Evolutionary conservation across 352 stramenopile genomes (phyloP), one percentile per base, ranked within the genome.

Genomic region (Pseudoperonospora humuli): DNA sequence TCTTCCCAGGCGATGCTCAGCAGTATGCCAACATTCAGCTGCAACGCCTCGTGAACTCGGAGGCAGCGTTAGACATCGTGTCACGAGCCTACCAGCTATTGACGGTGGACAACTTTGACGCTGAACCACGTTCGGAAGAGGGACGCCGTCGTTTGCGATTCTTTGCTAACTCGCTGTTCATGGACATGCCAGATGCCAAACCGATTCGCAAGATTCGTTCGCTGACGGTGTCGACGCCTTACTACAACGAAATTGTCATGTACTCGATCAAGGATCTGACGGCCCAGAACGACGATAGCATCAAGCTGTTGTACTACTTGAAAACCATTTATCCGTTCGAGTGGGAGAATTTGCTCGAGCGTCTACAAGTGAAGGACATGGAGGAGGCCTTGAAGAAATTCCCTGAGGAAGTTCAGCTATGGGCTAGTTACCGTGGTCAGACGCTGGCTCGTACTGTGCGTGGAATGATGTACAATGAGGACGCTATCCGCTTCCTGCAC

Each of bases 301-400:
- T 99, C 36, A 98, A 95, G 27, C 86, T 96, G 13, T 58, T 99
- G 46, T 95, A 98, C 26, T 99, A 99, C 53, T 61, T 96, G 47
- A 74, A 91, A 50, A 93, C 81, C 2, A 92, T 93, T 18, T 89
- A 93, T 36, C 78, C 76, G 5, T 86, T 84, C 38, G 81, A 93
- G 54, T 93, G 75, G 73, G 71, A 87, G 33, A 93, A 93, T 45
- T 43, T 93, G 32, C 54, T 93, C 0, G 81, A 93, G 39, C 73
- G 81, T 18, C 39, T 93, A 7, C 58, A 79, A 32, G 63, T 54
- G 0, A 91, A 91, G 57, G 81, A 93, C 28, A 84, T 89, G 72
- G 65, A 89, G 7, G 79, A 91, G 43, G 81, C 81, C 6, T 29
- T 93, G 15, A 91, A 90, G 44, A 91, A 91, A 28, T 67, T 68